Conservation (phyloP, 306 rosid species). For the Rosa rugosa region DNA sequence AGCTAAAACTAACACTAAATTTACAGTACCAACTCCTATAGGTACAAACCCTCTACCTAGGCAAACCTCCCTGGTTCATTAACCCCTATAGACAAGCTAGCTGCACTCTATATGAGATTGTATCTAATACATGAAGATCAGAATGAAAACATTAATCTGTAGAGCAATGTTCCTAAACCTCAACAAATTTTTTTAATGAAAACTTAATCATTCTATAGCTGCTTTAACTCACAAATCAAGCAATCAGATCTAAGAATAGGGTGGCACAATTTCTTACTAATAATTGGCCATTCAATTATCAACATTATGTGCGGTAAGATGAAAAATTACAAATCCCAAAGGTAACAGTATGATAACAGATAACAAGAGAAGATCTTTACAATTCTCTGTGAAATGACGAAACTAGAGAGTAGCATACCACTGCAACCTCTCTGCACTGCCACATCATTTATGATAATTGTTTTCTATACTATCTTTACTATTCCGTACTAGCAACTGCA, state of each 20-base stretch:
- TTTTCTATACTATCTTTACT: conserved; percentile 29
- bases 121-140: neutral
- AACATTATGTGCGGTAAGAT: conserved; percentile 23
- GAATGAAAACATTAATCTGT: neutral
- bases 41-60: neutral
- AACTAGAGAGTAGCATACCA: conserved; percentile 18
- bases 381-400: conserved; percentile 30
- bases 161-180: neutral
- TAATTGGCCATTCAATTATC: neutral
- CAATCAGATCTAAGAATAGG: neutral
- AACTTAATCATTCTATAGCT: neutral
- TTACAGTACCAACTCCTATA: neutral
- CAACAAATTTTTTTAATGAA: neutral
- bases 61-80: neutral
- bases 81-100: neutral
- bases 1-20: neutral
- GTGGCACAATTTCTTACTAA: neutral
- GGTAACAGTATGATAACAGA: conserved; percentile 28
- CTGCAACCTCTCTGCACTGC: conserved; percentile 16
- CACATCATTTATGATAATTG: conserved; percentile 8
- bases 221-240: neutral
- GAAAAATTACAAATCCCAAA: conserved; percentile 37
- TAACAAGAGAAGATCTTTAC: conserved; percentile 42
- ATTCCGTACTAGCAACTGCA: conserved; percentile 25
- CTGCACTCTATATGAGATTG: neutral